Conservation (phyloP, 306 rosid genomes). For the Cucurbita pepo region DNA sequence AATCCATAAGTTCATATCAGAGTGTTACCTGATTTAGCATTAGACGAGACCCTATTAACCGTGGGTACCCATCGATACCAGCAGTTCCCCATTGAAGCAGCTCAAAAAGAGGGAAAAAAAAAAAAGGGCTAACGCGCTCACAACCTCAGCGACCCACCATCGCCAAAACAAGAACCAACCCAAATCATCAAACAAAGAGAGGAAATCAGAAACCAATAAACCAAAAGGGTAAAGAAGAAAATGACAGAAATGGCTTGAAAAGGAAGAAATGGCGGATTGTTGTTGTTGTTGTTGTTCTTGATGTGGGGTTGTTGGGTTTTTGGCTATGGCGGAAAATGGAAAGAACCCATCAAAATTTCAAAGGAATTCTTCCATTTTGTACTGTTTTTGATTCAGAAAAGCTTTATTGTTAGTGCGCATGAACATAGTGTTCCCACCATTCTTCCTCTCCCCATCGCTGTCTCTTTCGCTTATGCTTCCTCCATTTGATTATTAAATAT, state of each 20-base stretch:
- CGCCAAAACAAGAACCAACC: conserved; percentile 13
- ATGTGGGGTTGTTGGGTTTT: not conserved
- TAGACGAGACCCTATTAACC: conserved; percentile 68
- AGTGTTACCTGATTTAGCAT: conserved; percentile 66
- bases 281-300: not conserved
- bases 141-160: conserved; percentile 27
- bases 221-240: not conserved
- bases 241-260: not conserved
- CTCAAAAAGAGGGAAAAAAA: not conserved
- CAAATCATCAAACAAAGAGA: conserved; percentile 10
- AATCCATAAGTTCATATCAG: not conserved
- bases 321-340: conserved; percentile 1
- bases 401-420: conserved; percentile 1
- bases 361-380: not conserved
- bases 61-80: conserved; percentile 49
- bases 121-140: not conserved
- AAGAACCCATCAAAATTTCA: not conserved
- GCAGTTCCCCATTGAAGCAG: conserved; percentile 70
- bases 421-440: not conserved
- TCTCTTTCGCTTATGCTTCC: not conserved
- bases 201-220: not conserved
- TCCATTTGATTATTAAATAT: not conserved
- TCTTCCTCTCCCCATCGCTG: not conserved
- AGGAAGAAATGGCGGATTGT: not conserved
- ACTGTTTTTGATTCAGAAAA: not conserved